Base-by-base conservation (phyloP, 495 filamentous ascomycete species). In the Astrothelium subdiscretum region DNA sequence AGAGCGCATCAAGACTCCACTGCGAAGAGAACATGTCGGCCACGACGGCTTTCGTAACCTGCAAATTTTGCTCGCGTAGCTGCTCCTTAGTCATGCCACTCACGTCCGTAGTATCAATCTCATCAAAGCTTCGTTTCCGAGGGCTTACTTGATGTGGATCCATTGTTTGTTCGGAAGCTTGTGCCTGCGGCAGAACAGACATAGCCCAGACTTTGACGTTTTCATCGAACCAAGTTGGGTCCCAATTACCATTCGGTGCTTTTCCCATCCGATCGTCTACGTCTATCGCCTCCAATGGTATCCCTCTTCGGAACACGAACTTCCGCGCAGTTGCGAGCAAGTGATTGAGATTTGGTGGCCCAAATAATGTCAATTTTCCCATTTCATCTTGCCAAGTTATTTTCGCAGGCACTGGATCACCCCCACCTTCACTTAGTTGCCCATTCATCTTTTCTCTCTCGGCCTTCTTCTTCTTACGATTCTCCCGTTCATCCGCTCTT, bases 301-400 rank as follows among this genome's bases (percentile, higher is more conserved):
- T 79, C 0, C 86, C 85, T 68, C 86, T 89, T 29, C 94, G 79
- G 69, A 97, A 92, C n/a, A 98, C 80, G 72, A 96, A 97, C 32
- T 84, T 75, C 42, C 94, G 81, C n/a, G 88, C 84, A 0, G 89
- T 88, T 32, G 91, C 92, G 42, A 98, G 69, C 1, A 82, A 81
- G 67, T 97, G 88, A 29, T 81, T 79, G 48, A 96, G 68, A 71
- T 96, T 96, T 60, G 80, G 79, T 6, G 85, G 80, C 10, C 91
- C 91, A 69, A 92, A 86, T 12, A 98, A 73, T n/a, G 80, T 83
- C 62, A 97, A 64, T 58, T 65, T 68, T 68, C 61, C 69, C 70
- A 63, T 67, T 58, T 62, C 66, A 63, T 70, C 58, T 35, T 60
- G 59, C 48, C 24, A 29, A 2, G 24, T 29, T 24, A 10, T 29